Percentiles rank a stretch among this genome's conserved stretches.
Evolutionary conservation across 495 filamentous ascomycete genomes (phyloP).

Genomic region (Aspergillus avenaceus): DNA sequence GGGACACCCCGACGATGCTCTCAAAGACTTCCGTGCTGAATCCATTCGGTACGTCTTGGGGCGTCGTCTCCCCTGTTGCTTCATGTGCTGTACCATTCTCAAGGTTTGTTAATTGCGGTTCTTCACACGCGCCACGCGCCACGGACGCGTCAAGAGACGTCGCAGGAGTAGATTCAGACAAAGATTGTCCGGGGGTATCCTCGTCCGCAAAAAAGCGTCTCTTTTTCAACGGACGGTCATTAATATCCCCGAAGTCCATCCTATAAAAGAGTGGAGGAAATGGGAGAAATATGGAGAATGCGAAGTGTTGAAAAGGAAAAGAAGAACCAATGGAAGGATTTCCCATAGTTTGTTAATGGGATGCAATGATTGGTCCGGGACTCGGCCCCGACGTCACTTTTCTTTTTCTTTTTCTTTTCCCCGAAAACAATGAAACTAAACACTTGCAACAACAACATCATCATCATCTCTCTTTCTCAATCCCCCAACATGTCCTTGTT

Average conservation of each 20-base stretch:
- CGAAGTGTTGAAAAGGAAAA: too few species aligned
- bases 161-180: not conserved
- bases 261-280: too few species aligned
- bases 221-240: slow-evolving; percentile 71
- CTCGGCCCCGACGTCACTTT: too few species aligned
- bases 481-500: slow-evolving; percentile 23
- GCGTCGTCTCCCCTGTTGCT: not conserved
- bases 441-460: too few species aligned
- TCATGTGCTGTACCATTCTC: not conserved
- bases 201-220: slow-evolving; percentile 73
- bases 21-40: slow-evolving; percentile 71
- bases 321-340: not conserved
- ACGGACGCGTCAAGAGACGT: slow-evolving; percentile 21
- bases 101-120: not conserved
- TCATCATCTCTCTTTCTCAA: too few species aligned
- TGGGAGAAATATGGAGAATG: too few species aligned
- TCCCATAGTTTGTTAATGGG: not conserved
- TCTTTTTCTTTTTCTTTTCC: too few species aligned
- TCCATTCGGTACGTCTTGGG: slow-evolving; percentile 14
- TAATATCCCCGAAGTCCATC: slow-evolving; percentile 53
- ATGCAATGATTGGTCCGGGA: too few species aligned
- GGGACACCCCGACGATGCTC: slow-evolving; percentile 62
- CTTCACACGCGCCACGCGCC: slow-evolving; percentile 6
- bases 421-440: too few species aligned
- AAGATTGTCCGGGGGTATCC: not conserved